A percentile compares a stretch with the other conserved stretches of the same genome.
Evolutionary conservation across 1,139 yeast species (phyloP).

Genomic region (Debaryomyces coudertii): DNA sequence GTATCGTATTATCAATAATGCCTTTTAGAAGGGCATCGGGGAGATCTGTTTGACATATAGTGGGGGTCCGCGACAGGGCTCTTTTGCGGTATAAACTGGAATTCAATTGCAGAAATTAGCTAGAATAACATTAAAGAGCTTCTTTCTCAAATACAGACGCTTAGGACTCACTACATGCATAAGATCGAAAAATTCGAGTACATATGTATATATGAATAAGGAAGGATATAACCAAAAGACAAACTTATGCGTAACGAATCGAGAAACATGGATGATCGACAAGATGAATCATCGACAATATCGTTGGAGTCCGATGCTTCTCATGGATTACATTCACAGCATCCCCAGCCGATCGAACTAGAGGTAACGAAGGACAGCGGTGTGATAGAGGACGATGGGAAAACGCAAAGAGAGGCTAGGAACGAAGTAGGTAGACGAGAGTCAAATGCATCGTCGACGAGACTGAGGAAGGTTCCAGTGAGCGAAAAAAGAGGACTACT

Average conservation of each 20-base stretch:
- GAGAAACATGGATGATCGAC: not conserved
- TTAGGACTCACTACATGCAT: not conserved
- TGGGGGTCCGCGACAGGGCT: slow-evolving; percentile 1
- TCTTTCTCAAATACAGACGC: not conserved
- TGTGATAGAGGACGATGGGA: not conserved
- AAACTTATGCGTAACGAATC: too few relatives aligned
- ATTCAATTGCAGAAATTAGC: not conserved
- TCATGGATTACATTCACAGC: slow-evolving; percentile 3
- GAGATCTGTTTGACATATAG: not conserved
- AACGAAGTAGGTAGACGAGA: not conserved
- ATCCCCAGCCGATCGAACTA: slow-evolving; percentile 4
- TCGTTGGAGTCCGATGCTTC: slow-evolving; percentile 8
- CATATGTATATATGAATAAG: not conserved
- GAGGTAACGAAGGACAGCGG: not conserved
- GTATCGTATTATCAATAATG: not conserved
- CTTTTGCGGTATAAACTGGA: not conserved
- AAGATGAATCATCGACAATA: not conserved
- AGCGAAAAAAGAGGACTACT: slow-evolving; percentile 58
- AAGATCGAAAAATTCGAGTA: not conserved
- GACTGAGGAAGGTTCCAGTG: slow-evolving; percentile 40
- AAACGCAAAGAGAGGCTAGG: not conserved
- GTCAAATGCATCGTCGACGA: slow-evolving; percentile 15
- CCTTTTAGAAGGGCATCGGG: not conserved
- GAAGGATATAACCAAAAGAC: too few relatives aligned
- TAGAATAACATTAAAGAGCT: too few relatives aligned